These are phyloP conservation scores for Rhizophagus prolifer DNA, from an alignment of 192 early-diverging fungal species.

Conservation along the genomic window DNA sequence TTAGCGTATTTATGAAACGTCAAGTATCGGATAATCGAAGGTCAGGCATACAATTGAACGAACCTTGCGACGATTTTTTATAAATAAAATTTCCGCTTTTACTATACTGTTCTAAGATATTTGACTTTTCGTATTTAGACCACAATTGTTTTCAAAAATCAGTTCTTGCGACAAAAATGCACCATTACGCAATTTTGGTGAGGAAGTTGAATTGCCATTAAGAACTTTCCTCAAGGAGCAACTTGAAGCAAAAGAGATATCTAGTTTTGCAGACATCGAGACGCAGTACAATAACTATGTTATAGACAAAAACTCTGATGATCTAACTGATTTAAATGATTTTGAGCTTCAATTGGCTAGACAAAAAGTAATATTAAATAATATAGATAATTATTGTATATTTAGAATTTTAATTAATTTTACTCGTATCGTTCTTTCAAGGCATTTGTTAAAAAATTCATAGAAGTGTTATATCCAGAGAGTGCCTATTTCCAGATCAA, in stretches of 20 bases:
- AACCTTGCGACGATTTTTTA: not conserved
- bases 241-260: constrained; percentile 3
- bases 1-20: constrained; percentile 26
- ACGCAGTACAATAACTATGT: constrained; percentile 13
- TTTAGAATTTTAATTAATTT: not conserved
- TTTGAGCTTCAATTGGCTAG: not conserved
- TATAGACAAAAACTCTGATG: not conserved
- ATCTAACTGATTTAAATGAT: not conserved
- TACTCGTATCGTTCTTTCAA: not conserved
- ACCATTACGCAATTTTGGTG: constrained; percentile 4
- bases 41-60: not conserved
- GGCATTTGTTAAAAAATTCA: constrained; percentile 30
- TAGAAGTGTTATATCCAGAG: constrained; percentile 32
- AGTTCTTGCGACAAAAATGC: not conserved
- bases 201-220: constrained; percentile 4
- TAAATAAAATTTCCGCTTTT: not conserved
- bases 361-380: constrained; percentile 11
- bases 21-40: constrained; percentile 2
- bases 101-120: not conserved
- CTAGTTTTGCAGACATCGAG: constrained; percentile 21
- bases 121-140: not conserved
- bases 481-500: constrained; percentile 14
- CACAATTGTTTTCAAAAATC: constrained; percentile 15
- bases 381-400: not conserved
- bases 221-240: constrained; percentile 29